Base-by-base conservation (phyloP, 148 eudicot genomes). In the Tetragonia tetragonoides region DNA sequence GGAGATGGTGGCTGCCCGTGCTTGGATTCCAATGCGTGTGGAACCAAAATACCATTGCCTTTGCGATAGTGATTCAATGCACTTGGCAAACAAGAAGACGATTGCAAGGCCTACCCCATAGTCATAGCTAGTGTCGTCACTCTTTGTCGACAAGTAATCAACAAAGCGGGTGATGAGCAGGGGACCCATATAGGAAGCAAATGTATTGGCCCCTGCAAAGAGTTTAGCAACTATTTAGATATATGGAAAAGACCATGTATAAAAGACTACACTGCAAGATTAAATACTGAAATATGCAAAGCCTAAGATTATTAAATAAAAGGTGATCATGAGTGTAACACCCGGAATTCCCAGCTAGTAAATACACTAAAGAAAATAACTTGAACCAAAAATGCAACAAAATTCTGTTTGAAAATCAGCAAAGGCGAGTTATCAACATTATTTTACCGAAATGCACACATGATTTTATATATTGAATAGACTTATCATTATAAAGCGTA, bases 41-140 rank as follows among this genome's bases (percentile, higher is more conserved):
- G 97, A 94, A 9, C 94, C 98, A 79, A 91, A 94, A 60, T 91
- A 91, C 98, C 98, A 94, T 73, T 89, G 93, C 59, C 98, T 87
- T 65, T 93, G 97, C 40, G 97, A 86, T 68, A 91, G 70, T 5
- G 98, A 93, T 78, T 93, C 98, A 21, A 87, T 78, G 7, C 89
- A 84, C 86, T 93, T 93, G 14, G 88, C 88, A 10, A 87, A 37
- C 87, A 93, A 88, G 80, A 93, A 90, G 67, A 91, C 75, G 77
- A 84, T 51, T 40, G 98, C 88, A 63, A 95, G 87, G 72, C 83
- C 68, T n/a, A 89, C 49, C 11, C 97, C 97, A 49, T 88, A 72
- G 10, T 74, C 67, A 72, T 80, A 84, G 78, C 85, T 87, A 38
- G 85, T 51, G 17, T 79, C 66, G 8, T 89, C 88, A 68, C 79